phyloP scores from a whole-genome alignment of 192 early-diverging fungal species.

The Gonapodya sp. region DNA sequence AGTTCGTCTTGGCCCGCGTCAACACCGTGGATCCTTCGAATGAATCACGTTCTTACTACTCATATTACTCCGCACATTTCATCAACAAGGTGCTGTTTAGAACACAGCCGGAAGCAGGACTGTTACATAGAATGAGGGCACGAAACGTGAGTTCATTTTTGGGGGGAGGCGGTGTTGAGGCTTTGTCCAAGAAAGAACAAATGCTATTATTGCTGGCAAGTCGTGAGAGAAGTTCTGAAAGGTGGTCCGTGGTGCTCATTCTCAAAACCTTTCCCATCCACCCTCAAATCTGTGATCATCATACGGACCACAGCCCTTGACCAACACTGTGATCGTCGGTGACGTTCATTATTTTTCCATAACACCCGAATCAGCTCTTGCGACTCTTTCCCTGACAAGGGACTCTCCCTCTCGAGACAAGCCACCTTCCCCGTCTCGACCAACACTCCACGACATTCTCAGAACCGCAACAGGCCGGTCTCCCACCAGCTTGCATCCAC shows the following conservation, averaged over 20 bases:
- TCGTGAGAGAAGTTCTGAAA: too few species aligned
- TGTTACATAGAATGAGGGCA: constrained; percentile 65
- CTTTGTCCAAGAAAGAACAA: too few species aligned
- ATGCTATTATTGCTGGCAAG: too few species aligned
- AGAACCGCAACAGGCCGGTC: not conserved
- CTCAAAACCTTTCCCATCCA: too few species aligned
- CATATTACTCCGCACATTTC: constrained; percentile 60
- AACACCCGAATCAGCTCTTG: constrained; percentile 14
- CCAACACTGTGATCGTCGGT: constrained; percentile 62
- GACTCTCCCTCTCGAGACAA: not conserved
- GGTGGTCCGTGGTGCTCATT: too few species aligned
- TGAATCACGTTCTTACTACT: constrained; percentile 43
- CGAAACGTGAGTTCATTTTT: constrained; percentile 61
- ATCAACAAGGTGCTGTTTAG: constrained; percentile 69
- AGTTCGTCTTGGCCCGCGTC: constrained; percentile 61
- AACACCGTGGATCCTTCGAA: constrained; percentile 56
- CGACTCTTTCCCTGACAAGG: not conserved
- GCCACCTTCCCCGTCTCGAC: not conserved
- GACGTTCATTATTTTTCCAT: constrained; percentile 52
- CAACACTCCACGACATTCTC: not conserved
- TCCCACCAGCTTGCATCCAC: too few species aligned
- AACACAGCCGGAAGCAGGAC: constrained; percentile 63
- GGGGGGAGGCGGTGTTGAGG: too few species aligned
- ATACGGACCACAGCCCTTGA: too few species aligned
- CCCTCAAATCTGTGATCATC: too few species aligned